A percentile compares a stretch with the other conserved stretches of the same genome.
These are phyloP conservation scores for Dendrobium catenatum DNA, from an alignment of 106 monocot species.

Conservation along the genomic window DNA sequence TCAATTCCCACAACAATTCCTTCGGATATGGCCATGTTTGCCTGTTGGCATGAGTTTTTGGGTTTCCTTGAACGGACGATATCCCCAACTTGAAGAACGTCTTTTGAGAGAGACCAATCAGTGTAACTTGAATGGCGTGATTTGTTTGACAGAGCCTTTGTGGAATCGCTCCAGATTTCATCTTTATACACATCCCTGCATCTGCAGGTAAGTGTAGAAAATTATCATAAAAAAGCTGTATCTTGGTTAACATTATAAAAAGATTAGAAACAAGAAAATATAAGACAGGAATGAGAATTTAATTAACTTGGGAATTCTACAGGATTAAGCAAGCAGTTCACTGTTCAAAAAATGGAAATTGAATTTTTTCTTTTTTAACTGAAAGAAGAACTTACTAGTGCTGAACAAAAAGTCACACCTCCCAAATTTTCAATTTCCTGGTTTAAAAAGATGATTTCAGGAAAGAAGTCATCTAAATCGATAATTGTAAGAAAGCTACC, in stretches of 20 bases:
- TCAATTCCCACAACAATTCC: conserved; percentile 79
- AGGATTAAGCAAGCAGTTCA: not conserved
- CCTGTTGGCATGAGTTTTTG: conserved; percentile 40
- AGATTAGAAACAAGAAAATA: not conserved
- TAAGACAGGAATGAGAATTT: not conserved
- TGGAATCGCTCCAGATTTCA: conserved; percentile 8
- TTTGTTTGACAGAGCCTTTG: conserved; percentile 10
- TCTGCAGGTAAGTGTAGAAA: conserved; percentile 19
- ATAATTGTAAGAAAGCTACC: too few species aligned
- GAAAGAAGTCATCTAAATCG: too few species aligned
- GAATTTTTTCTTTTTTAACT: too few species aligned
- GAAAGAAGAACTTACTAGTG: too few species aligned
- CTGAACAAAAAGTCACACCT: too few species aligned
- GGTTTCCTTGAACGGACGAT: conserved; percentile 73
- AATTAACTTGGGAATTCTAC: not conserved
- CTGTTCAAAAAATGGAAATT: not conserved
- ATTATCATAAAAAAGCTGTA: not conserved
- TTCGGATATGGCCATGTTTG: conserved; percentile 77
- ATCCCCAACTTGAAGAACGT: conserved; percentile 68
- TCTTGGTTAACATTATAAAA: too few species aligned
- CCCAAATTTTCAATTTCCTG: too few species aligned
- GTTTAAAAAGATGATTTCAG: too few species aligned
- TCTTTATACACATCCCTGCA: conserved; percentile 26
- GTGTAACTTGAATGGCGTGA: conserved; percentile 14
- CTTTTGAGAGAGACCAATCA: conserved; percentile 75